phyloP scores from a whole-genome alignment of 495 filamentous ascomycete genomes.

The Podospora pseudoanserina region DNA sequence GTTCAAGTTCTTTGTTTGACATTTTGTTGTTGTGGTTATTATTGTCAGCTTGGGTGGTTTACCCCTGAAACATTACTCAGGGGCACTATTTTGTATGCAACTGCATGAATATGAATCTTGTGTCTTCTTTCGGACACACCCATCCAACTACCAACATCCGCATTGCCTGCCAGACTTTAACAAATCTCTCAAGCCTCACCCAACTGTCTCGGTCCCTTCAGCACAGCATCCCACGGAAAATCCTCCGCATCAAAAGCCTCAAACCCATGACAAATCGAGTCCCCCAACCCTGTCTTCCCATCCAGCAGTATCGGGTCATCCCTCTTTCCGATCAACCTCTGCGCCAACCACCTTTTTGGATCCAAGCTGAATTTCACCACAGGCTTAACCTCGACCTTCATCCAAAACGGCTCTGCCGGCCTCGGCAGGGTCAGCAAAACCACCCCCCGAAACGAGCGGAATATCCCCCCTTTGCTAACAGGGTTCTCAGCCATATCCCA shows the following conservation, averaged over 20 bases:
- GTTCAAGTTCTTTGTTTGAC: background rate
- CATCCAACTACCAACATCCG: background rate
- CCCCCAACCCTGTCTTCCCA: background rate
- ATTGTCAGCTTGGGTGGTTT: background rate
- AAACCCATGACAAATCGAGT: background rate
- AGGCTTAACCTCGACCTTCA: background rate
- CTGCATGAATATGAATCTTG: background rate
- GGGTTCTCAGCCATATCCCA: background rate
- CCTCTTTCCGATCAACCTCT: background rate
- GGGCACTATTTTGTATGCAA: background rate
- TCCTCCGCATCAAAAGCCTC: background rate
- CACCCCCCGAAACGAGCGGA: background rate
- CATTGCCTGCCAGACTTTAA: background rate
- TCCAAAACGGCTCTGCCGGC: background rate
- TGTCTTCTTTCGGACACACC: background rate
- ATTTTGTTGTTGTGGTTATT: background rate
- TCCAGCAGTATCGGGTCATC: background rate
- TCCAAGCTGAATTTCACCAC: background rate
- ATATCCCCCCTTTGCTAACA: background rate
- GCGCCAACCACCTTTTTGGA: background rate
- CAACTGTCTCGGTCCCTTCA: background rate
- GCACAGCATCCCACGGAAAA: background rate
- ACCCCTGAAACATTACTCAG: background rate
- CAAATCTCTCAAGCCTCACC: too few relatives aligned
- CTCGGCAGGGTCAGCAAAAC: background rate